These are phyloP conservation scores for Lactarius indigo DNA, from an alignment of 768 basidiomycete genomes.

Conservation along the genomic window DNA sequence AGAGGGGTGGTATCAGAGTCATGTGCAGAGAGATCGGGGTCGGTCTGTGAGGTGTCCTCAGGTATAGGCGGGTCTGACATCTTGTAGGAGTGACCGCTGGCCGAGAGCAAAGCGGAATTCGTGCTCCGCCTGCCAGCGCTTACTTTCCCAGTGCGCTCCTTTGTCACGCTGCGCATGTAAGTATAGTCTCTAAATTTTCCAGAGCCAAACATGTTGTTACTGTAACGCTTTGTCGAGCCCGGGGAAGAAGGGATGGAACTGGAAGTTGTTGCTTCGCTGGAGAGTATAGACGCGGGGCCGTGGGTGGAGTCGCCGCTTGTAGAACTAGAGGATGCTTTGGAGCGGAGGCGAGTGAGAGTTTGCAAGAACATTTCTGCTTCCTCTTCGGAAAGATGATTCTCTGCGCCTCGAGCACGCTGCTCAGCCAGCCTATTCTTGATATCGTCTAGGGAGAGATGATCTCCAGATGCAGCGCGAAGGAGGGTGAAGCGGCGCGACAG, in stretches of 20 bases:
- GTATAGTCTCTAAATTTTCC: constrained; percentile 72
- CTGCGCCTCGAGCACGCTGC: constrained; percentile 66
- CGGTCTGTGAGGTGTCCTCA: constrained; percentile 14
- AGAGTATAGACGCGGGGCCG: constrained; percentile 23
- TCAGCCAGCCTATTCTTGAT: constrained; percentile 67
- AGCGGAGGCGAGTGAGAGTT: constrained; percentile 55
- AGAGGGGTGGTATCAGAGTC: constrained; percentile 16
- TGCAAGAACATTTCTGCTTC: constrained; percentile 84
- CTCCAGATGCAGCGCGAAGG: constrained; percentile 63
- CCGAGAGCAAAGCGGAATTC: constrained; percentile 18
- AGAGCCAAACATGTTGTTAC: constrained; percentile 84
- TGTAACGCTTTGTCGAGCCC: constrained; percentile 63
- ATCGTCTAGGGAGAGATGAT: constrained; percentile 61
- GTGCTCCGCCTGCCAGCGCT: constrained; percentile 39
- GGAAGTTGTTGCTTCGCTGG: constrained; percentile 37
- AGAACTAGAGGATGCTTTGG: constrained; percentile 31
- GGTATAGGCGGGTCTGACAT: constrained; percentile 18
- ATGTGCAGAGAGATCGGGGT: constrained; percentile 14
- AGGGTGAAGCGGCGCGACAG: constrained; percentile 80
- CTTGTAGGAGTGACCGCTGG: constrained; percentile 11
- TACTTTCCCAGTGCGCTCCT: constrained; percentile 33
- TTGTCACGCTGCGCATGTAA: constrained; percentile 57
- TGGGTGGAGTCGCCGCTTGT: constrained; percentile 26
- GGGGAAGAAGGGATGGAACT: constrained; percentile 36
- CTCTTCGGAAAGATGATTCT: constrained; percentile 69